A percentile compares a stretch with the other conserved stretches of the same genome.
Evolutionary conservation across 2,329 filamentous ascomycete genomes (phyloP).

Genomic region (Leptoxyphium fumago): DNA sequence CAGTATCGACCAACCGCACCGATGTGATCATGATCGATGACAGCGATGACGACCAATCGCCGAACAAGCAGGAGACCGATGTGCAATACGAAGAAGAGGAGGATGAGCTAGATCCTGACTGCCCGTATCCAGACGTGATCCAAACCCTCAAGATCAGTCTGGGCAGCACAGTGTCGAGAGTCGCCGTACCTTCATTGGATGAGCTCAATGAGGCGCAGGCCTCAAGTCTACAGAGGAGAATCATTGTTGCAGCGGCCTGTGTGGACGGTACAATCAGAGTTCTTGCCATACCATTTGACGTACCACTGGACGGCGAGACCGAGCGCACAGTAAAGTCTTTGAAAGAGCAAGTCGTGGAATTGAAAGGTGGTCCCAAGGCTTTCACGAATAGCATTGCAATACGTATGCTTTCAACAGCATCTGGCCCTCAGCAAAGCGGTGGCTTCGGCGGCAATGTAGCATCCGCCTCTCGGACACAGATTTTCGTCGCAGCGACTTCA

Average conservation of each 20-base stretch:
- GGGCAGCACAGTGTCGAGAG: conserved; percentile 19
- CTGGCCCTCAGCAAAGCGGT: conserved; percentile 2
- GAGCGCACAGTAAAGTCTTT: conserved; percentile 13
- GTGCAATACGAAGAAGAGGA: conserved; percentile 40
- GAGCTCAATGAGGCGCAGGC: conserved; percentile 1
- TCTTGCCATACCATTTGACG: conserved; percentile 39
- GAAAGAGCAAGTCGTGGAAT: background rate
- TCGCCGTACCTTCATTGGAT: background rate
- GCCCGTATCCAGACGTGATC: conserved; percentile 39
- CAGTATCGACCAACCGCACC: conserved; percentile 17
- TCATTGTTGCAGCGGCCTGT: conserved; percentile 39
- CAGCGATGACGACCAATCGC: conserved; percentile 34
- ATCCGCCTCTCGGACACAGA: background rate
- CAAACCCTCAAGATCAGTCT: conserved; percentile 41
- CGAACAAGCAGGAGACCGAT: conserved; percentile 7
- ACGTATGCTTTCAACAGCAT: conserved; percentile 2
- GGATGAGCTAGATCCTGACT: conserved; percentile 42
- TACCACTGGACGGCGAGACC: conserved; percentile 29
- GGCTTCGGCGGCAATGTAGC: conserved; percentile 6
- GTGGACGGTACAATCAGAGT: conserved; percentile 42
- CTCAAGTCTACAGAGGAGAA: conserved; percentile 24
- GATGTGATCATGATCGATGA: conserved; percentile 44
- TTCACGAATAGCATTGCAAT: background rate
- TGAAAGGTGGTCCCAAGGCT: background rate
- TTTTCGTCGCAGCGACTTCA: background rate